These are phyloP conservation scores for Candida xiaguanensis DNA, from an alignment of 805 yeast species.

Conservation along the genomic window DNA sequence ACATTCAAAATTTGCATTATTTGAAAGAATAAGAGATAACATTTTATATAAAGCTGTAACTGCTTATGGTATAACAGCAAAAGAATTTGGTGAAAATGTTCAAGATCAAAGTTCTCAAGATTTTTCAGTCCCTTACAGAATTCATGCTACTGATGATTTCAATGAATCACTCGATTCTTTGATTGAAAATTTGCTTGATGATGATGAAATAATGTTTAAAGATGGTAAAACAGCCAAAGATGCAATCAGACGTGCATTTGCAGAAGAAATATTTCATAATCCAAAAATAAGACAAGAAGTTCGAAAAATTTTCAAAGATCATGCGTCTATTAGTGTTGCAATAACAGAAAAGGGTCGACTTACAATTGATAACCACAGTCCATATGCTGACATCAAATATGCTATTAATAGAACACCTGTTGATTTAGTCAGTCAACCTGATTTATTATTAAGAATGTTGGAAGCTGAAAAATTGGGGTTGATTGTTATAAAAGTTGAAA, in stretches of 20 bases:
- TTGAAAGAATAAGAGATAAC: conserved; percentile 65
- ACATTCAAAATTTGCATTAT: conserved; percentile 58
- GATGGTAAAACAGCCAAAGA: conserved; percentile 60
- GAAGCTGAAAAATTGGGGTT: conserved; percentile 85
- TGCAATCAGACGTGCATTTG: conserved; percentile 70
- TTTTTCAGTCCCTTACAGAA: conserved; percentile 45
- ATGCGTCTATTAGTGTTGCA: conserved; percentile 66
- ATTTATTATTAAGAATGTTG: conserved; percentile 80
- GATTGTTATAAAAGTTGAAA: conserved; percentile 58
- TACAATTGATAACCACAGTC: conserved; percentile 74
- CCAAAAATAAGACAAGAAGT: conserved; percentile 74
- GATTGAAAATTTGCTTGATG: conserved; percentile 44
- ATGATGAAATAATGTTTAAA: conserved; percentile 49
- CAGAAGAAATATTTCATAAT: conserved; percentile 77
- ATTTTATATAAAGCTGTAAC: conserved; percentile 61
- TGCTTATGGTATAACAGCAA: conserved; percentile 75
- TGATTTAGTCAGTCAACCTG: conserved; percentile 75
- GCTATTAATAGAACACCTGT: conserved; percentile 76
- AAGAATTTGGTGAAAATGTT: conserved; percentile 78
- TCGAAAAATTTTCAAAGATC: conserved; percentile 57
- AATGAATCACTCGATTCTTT: conserved; percentile 57
- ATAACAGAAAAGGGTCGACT: conserved; percentile 71
- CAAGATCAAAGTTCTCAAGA: conserved; percentile 51
- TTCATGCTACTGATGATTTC: conserved; percentile 71
- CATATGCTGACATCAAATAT: conserved; percentile 87